These are phyloP conservation scores for Soucietia sequanensis DNA, from an alignment of 805 yeast genomes.

Conservation along the genomic window DNA sequence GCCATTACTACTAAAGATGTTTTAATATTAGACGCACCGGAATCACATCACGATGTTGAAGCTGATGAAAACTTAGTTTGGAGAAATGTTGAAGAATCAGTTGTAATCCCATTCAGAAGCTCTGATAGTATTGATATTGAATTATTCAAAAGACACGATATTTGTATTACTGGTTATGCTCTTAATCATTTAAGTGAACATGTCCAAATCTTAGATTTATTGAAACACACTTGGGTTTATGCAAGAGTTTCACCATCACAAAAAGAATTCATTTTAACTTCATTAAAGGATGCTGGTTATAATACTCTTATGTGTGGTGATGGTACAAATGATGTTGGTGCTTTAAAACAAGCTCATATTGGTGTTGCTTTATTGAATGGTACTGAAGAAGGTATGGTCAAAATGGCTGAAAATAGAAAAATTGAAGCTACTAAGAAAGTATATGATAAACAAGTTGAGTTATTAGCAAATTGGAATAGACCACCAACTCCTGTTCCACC, in stretches of 20 bases:
- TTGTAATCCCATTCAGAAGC: slow-evolving; percentile 64
- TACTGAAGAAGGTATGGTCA: slow-evolving; percentile 90
- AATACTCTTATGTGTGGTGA: slow-evolving; percentile 99
- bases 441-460: slow-evolving; percentile 79
- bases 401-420: slow-evolving; percentile 77
- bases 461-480: slow-evolving; percentile 79
- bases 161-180: slow-evolving; percentile 94
- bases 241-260: slow-evolving; percentile 97
- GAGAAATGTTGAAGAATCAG: slow-evolving; percentile 81
- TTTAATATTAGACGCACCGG: slow-evolving; percentile 83
- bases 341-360: slow-evolving; percentile 95
- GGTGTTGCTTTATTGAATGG: slow-evolving; percentile 98
- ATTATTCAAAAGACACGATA: slow-evolving; percentile 67
- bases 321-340: slow-evolving; percentile 99
- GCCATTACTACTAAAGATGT: slow-evolving; percentile 81
- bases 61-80: slow-evolving; percentile 63
- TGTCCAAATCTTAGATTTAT: slow-evolving; percentile 64
- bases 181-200: slow-evolving; percentile 64
- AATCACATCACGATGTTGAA: slow-evolving; percentile 54
- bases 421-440: slow-evolving; percentile 61
- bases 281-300: slow-evolving; percentile 85
- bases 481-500: slow-evolving; percentile 83
- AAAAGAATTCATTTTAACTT: slow-evolving; percentile 84
- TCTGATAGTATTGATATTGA: slow-evolving; percentile 52
- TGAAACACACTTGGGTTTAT: slow-evolving; percentile 92